phyloP scores from a whole-genome alignment of 202 grass and related monocot genomes.

The Zoysia matrella region DNA sequence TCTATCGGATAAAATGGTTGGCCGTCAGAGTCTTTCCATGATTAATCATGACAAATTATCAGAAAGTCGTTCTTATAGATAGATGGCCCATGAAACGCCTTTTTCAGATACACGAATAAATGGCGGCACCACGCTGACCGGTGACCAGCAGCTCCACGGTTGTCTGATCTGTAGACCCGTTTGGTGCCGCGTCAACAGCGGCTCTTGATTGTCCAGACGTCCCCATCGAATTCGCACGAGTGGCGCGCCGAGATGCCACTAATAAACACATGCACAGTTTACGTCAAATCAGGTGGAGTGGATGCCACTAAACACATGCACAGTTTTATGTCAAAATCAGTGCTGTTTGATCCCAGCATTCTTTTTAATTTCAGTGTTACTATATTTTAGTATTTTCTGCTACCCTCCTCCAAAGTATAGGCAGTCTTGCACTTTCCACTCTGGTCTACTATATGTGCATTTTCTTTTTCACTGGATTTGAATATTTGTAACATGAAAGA shows the following conservation, averaged over 20 bases:
- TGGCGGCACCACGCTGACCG: neutral
- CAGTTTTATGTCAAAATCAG: too few relatives aligned
- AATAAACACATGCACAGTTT: neutral
- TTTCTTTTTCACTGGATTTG: neutral
- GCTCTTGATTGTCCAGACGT: constrained; percentile 31
- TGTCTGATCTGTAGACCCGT: constrained; percentile 1
- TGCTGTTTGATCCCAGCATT: neutral
- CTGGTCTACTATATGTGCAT: neutral
- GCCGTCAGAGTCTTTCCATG: neutral
- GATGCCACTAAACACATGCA: too few relatives aligned
- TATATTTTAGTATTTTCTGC: too few relatives aligned
- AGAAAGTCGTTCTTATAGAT: neutral
- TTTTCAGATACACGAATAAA: neutral
- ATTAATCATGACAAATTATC: neutral
- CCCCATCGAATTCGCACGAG: constrained; percentile 52
- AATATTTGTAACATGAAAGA: neutral
- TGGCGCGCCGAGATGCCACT: constrained; percentile 21
- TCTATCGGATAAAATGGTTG: neutral
- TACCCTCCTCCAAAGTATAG: too few relatives aligned
- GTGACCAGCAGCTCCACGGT: neutral
- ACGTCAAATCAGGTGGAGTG: constrained; percentile 15
- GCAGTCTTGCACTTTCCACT: neutral
- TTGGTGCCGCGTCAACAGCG: constrained; percentile 34
- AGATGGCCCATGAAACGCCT: constrained; percentile 31
- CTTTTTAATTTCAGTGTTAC: too few relatives aligned